phyloP scores from a whole-genome alignment of 768 basidiomycete species.

The Amanita rimosa region DNA sequence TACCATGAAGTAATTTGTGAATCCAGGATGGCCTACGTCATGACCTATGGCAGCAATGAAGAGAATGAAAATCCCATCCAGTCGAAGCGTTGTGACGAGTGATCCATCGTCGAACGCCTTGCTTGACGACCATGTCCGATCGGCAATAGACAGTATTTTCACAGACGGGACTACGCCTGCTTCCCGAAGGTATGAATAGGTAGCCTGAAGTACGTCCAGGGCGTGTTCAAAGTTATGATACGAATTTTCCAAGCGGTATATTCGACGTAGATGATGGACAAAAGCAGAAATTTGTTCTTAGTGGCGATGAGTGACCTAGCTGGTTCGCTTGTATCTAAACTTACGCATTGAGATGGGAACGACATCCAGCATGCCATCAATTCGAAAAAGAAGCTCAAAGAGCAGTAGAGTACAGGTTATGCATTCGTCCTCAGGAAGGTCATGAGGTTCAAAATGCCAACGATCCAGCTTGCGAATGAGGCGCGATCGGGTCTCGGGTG shows the following conservation, averaged over 20 bases:
- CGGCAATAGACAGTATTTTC: slow-evolving; percentile 45
- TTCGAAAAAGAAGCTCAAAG: slow-evolving; percentile 76
- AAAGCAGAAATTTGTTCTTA: slow-evolving; percentile 68
- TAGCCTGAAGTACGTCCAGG: slow-evolving; percentile 90
- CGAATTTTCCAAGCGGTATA: slow-evolving; percentile 84
- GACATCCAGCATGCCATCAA: slow-evolving; percentile 59
- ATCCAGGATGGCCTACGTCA: slow-evolving; percentile 94
- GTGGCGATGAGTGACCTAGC: slow-evolving; percentile 9
- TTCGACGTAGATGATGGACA: slow-evolving; percentile 78
- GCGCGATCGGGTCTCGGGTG: slow-evolving; percentile 38
- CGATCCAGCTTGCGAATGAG: slow-evolving; percentile 60
- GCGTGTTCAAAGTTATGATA: slow-evolving; percentile 99
- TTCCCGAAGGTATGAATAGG: slow-evolving; percentile 71
- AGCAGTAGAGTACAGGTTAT: slow-evolving; percentile 73
- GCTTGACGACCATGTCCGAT: slow-evolving; percentile 28
- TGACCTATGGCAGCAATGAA: slow-evolving; percentile 94
- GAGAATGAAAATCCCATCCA: slow-evolving; percentile 73
- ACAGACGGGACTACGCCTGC: slow-evolving; percentile 78
- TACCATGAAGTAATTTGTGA: slow-evolving; percentile 92
- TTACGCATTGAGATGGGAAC: slow-evolving; percentile 47
- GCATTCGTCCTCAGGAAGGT: slow-evolving; percentile 72
- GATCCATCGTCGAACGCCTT: slow-evolving; percentile 25
- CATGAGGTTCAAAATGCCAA: slow-evolving; percentile 90
- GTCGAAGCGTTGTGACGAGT: slow-evolving; percentile 35
- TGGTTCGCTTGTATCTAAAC: slow-evolving; percentile 19